These are phyloP conservation scores for Oryza australiensis DNA, from an alignment of 176 grass and related monocot species.

Conservation along the genomic window DNA sequence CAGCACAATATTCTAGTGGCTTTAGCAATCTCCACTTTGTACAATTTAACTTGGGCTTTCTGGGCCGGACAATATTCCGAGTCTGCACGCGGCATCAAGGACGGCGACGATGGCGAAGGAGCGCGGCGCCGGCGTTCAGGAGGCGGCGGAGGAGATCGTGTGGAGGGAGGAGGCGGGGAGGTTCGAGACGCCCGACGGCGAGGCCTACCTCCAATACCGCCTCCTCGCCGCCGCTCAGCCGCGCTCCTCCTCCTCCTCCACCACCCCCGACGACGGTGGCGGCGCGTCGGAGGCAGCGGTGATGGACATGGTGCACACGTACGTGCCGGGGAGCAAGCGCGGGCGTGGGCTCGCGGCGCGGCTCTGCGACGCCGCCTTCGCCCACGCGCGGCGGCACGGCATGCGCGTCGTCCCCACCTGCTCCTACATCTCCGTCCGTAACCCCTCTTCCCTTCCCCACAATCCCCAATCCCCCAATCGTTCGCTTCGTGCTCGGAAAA, in stretches of 20 bases:
- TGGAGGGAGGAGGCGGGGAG: constrained; percentile 56
- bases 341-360: constrained; percentile 71
- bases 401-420: constrained; percentile 74
- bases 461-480: background rate
- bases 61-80: too few species aligned
- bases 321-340: constrained; percentile 78
- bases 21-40: too few species aligned
- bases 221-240: constrained; percentile 6
- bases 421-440: constrained; percentile 73
- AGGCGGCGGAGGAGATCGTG: constrained; percentile 36
- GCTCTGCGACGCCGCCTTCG: constrained; percentile 77
- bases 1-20: too few species aligned
- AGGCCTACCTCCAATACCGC: constrained; percentile 76
- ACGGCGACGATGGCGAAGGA: constrained; percentile 35
- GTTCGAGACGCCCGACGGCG: constrained; percentile 71
- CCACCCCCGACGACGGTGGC: background rate
- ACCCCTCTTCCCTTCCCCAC: background rate
- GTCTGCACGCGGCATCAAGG: too few species aligned
- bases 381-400: constrained; percentile 43
- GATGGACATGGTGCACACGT: constrained; percentile 94
- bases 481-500: background rate
- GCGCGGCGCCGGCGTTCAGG: background rate
- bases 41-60: too few species aligned
- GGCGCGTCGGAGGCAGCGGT: constrained; percentile 32
- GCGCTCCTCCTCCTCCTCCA: background rate